Conservation (phyloP, 257 asterid genomes). For the Leonotis leonurus region DNA sequence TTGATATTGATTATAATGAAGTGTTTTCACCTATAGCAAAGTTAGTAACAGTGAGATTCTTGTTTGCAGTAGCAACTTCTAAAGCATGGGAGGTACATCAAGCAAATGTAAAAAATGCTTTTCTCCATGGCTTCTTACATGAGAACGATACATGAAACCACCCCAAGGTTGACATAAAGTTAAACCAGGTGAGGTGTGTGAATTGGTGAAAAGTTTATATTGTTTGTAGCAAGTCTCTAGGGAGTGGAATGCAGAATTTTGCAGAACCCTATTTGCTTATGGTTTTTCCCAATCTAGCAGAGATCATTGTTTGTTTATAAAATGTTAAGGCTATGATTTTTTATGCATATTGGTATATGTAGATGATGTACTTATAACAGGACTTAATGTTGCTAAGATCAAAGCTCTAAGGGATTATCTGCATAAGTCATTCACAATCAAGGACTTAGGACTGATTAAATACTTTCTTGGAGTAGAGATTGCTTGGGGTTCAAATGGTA, state of each 20-base stretch:
- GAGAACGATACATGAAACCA: neutral
- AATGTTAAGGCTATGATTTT: neutral
- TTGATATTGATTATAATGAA: neutral
- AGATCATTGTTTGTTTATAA: neutral
- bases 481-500: neutral
- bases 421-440: neutral
- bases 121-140: too few relatives aligned
- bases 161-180: neutral
- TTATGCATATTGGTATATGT: neutral
- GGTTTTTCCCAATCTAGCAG: neutral
- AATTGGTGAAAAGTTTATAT: neutral
- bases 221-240: neutral
- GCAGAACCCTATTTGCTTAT: too few relatives aligned
- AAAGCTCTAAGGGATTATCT: too few relatives aligned
- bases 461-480: neutral
- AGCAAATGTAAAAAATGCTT: too few relatives aligned
- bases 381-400: neutral
- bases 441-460: neutral
- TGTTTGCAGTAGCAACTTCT: neutral
- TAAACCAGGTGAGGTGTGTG: neutral
- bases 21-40: neutral
- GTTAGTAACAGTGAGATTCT: neutral
- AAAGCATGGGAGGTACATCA: too few relatives aligned
- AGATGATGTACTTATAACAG: neutral
- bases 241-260: neutral